Base-by-base conservation (phyloP, 352 stramenopile genomes). In the Phytophthora ramorum region DNA sequence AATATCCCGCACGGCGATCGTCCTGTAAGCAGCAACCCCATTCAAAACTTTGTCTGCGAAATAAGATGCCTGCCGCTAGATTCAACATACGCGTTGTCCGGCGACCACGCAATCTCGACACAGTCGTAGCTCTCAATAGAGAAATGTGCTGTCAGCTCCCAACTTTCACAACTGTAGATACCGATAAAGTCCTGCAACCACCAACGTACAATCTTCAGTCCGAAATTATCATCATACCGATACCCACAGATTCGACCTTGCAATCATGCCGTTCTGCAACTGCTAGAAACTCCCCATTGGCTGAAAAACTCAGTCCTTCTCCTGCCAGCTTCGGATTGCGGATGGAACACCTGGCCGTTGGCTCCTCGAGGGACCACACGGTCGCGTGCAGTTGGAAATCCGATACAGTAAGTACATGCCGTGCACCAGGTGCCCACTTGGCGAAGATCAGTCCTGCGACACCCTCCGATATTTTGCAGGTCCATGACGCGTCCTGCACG, bases 351-450 rank as follows among this genome's bases (percentile, higher is more conserved):
- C 87, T 81, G 19, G 79, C 78, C 6, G 70, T 69, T 20, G 75
- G 62, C 51, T 92, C 79, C n/a, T 75, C 41, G 4, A 95, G 71
- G 17, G 83, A 93, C 87, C 87, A 95, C 28, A 95, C 83, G 2
- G 82, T 94, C 22, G 83, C 85, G 48, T 94, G 86, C 20, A 95
- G 66, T 59, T 92, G 85, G 48, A 95, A 95, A 66, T 95, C 87
- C n/a, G 87, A 89, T 12, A 95, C 81, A 0, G 85, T 94, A 52
- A 95, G 68, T 5, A 93, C 52, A 44, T 95, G 87, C 14, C 83
- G 79, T 45, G 82, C 69, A 34, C 91, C 85, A 0, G 87, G 82
- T 0, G 69, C 63, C 87, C 87, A 95, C 37, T 73, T 62, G 3
- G 67, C 78, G 35, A 59, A 43, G 32, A 87, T 78, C 52, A 93